A percentile compares a stretch with the other conserved stretches of the same genome.
These are phyloP conservation scores for Populus euphratica DNA, from an alignment of 345 rosid genomes.

Conservation along the genomic window DNA sequence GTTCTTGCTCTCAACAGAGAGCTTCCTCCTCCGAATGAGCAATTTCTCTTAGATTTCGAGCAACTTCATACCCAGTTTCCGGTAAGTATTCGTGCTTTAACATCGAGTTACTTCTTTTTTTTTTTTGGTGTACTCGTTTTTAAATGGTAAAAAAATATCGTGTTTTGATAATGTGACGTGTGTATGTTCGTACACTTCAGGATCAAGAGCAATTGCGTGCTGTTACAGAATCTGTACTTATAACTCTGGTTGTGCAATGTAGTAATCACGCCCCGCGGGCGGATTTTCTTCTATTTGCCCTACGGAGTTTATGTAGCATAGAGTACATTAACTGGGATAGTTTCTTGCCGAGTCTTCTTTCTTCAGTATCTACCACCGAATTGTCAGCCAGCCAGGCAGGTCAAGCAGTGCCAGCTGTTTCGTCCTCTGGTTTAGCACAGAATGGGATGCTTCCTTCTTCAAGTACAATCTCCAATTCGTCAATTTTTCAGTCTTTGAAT, in stretches of 20 bases:
- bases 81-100: conserved; percentile 34
- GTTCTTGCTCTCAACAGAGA: conserved; percentile 77
- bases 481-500: conserved; percentile 61
- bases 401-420: conserved; percentile 51
- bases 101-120: background rate
- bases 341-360: conserved; percentile 73
- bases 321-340: conserved; percentile 91
- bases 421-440: conserved; percentile 60
- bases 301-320: conserved; percentile 63
- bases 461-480: conserved; percentile 41
- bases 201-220: conserved; percentile 82
- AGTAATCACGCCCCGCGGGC: conserved; percentile 85
- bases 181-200: conserved; percentile 23
- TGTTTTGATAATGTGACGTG: conserved; percentile 10
- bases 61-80: conserved; percentile 70
- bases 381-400: conserved; percentile 52
- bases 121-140: background rate
- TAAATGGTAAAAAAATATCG: background rate
- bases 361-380: conserved; percentile 78
- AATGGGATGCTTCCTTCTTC: conserved; percentile 53
- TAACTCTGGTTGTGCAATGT: conserved; percentile 72
- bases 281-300: conserved; percentile 87
- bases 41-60: conserved; percentile 79
- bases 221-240: conserved; percentile 74
- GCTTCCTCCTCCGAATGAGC: conserved; percentile 87